phyloP scores from a whole-genome alignment of 208 protist species.

The Wallacemonas sp. region DNA sequence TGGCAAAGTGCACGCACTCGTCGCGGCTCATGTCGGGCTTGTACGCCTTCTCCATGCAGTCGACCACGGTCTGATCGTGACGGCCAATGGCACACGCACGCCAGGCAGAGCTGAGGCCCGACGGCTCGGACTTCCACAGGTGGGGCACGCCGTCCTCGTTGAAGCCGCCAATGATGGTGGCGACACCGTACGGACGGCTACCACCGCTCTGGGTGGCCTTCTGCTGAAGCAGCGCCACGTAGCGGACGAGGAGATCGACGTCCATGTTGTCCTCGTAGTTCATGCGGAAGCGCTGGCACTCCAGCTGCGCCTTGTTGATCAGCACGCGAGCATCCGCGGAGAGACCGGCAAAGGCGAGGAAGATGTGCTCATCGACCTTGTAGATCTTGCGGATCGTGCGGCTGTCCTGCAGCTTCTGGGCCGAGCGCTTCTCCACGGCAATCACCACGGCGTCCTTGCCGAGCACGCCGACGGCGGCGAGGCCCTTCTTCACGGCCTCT shows the following conservation, averaged over 20 bases:
- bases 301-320: slow-evolving; percentile 97
- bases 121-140: slow-evolving; percentile 90
- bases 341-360: slow-evolving; percentile 97
- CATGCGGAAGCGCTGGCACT: slow-evolving; percentile 99
- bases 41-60: slow-evolving; percentile 99
- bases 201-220: slow-evolving; percentile 98
- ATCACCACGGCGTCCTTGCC: slow-evolving; percentile 95
- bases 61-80: slow-evolving; percentile 97
- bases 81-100: slow-evolving; percentile 88
- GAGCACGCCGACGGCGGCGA: slow-evolving; percentile 86
- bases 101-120: slow-evolving; percentile 87
- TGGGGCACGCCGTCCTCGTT: slow-evolving; percentile 96
- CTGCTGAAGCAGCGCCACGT: slow-evolving; percentile 98
- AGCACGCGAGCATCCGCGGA: slow-evolving; percentile 99
- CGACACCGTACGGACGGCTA: slow-evolving; percentile 99
- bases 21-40: slow-evolving; percentile 90
- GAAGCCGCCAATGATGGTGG: slow-evolving; percentile 99
- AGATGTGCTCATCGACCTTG: slow-evolving; percentile 98
- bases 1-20: slow-evolving; percentile 96
- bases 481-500: slow-evolving; percentile 99
- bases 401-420: slow-evolving; percentile 99
- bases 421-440: slow-evolving; percentile 98
- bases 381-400: slow-evolving; percentile 99
- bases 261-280: slow-evolving; percentile 98
- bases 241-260: slow-evolving; percentile 98